Conservation (phyloP, 139 green algal species). For the Coelastrella sp. region DNA sequence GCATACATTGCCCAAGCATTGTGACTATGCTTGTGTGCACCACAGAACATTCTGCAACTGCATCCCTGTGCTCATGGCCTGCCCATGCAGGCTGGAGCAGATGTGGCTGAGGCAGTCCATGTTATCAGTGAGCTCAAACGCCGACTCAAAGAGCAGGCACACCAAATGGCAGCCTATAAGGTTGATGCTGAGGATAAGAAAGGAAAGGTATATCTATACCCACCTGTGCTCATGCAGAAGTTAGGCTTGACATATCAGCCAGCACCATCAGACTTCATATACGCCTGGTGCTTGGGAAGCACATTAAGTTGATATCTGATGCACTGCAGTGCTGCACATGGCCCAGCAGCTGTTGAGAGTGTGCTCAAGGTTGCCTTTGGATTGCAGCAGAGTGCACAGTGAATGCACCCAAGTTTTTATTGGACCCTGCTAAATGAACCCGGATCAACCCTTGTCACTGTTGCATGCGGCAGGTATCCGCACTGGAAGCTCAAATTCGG, state of each 20-base stretch:
- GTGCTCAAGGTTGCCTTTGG: neutral
- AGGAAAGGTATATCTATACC: neutral
- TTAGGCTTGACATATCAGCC: too few species aligned
- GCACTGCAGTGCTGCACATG: neutral
- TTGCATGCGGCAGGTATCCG: neutral
- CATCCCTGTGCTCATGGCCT: neutral
- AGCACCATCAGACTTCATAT: too few species aligned
- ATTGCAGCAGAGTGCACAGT: neutral
- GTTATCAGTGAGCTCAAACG: neutral
- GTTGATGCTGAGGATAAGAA: slow-evolving; percentile 6
- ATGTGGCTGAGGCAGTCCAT: neutral
- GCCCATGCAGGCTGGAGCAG: slow-evolving; percentile 2
- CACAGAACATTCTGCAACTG: neutral
- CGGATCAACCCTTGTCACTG: neutral
- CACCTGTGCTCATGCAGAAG: neutral
- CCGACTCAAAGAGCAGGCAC: slow-evolving; percentile 17
- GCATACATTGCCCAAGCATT: neutral
- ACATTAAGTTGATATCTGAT: neutral
- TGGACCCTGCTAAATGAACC: neutral
- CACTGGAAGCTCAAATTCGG: slow-evolving; percentile 24
- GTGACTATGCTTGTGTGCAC: neutral
- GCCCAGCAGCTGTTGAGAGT: too few species aligned
- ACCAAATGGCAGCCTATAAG: slow-evolving; percentile 14
- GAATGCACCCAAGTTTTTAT: neutral
- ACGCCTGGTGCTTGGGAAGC: too few species aligned